Percentiles rank a stretch among this genome's conserved stretches.
These are phyloP conservation scores for Yamadazyma mexicana DNA, from an alignment of 1,139 yeast genomes.

Conservation along the genomic window DNA sequence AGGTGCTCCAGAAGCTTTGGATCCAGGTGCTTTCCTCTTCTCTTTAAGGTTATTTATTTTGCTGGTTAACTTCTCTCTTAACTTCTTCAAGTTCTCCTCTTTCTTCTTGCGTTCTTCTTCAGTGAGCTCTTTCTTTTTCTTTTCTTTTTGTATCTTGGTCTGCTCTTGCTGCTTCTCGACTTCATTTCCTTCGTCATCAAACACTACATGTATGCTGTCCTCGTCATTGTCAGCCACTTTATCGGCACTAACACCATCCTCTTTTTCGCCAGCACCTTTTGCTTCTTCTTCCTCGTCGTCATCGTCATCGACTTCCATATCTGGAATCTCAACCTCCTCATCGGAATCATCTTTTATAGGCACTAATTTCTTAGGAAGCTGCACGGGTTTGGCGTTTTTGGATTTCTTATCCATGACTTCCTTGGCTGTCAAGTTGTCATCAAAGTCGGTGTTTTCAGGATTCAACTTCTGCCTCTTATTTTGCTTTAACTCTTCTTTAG, in stretches of 20 bases:
- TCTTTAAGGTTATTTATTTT: conserved; percentile 71
- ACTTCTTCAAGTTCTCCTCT: conserved; percentile 58
- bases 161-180: conserved; percentile 23
- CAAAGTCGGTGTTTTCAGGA: conserved; percentile 57
- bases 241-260: background rate
- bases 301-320: conserved; percentile 16
- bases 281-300: conserved; percentile 18
- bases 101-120: conserved; percentile 50
- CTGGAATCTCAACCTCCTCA: conserved; percentile 16
- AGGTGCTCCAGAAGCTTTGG: conserved; percentile 78
- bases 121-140: conserved; percentile 28
- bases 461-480: conserved; percentile 74
- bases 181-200: conserved; percentile 80
- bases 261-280: no score
- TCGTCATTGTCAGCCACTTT: conserved; percentile 15
- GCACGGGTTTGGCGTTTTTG: conserved; percentile 57
- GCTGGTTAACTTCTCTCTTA: conserved; percentile 70
- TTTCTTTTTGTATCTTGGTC: conserved; percentile 13
- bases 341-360: conserved; percentile 17
- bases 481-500: conserved; percentile 62
- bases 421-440: conserved; percentile 54
- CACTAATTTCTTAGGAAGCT: conserved; percentile 39
- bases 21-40: conserved; percentile 89
- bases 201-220: conserved; percentile 41
- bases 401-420: conserved; percentile 63